Evolutionary conservation across 2,329 filamentous ascomycete species (phyloP).

Genomic region (Chrysosphaeria jannelii): DNA sequence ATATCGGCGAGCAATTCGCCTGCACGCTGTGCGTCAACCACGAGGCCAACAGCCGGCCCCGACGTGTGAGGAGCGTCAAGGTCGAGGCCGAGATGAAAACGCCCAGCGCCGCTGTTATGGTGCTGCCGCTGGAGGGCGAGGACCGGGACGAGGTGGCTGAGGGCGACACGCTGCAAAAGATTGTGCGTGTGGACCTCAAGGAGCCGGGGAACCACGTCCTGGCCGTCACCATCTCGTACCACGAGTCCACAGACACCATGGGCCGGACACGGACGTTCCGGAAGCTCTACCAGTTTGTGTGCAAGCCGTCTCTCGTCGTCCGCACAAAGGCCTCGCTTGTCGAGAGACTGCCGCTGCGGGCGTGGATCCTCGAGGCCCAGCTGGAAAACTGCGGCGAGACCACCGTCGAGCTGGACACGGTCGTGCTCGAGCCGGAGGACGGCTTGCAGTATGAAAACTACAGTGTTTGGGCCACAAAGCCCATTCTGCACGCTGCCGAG

Average conservation of each 20-base stretch:
- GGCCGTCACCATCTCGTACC: conserved; percentile 80
- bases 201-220: conserved; percentile 87
- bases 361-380: conserved; percentile 73
- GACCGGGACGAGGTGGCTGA: conserved; percentile 19
- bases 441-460: conserved; percentile 21
- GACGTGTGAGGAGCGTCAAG: conserved; percentile 6
- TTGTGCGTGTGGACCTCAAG: conserved; percentile 64
- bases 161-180: conserved; percentile 44
- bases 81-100: conserved; percentile 92
- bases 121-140: conserved; percentile 16
- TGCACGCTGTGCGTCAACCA: conserved; percentile 95
- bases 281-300: conserved; percentile 90
- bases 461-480: conserved; percentile 14
- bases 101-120: conserved; percentile 22
- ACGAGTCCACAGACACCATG: conserved; percentile 45
- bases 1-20: conserved; percentile 81
- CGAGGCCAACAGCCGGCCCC: conserved; percentile 17
- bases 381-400: conserved; percentile 81
- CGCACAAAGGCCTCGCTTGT: conserved; percentile 58
- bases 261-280: conserved; percentile 59
- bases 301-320: conserved; percentile 68
- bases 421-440: conserved; percentile 20
- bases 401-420: conserved; percentile 44
- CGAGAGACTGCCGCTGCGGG: conserved; percentile 13
- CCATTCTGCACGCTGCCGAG: conserved; percentile 29